Base-by-base conservation (phyloP, 2,329 filamentous ascomycete genomes). In the Ceratocystis cacaofunesta region DNA sequence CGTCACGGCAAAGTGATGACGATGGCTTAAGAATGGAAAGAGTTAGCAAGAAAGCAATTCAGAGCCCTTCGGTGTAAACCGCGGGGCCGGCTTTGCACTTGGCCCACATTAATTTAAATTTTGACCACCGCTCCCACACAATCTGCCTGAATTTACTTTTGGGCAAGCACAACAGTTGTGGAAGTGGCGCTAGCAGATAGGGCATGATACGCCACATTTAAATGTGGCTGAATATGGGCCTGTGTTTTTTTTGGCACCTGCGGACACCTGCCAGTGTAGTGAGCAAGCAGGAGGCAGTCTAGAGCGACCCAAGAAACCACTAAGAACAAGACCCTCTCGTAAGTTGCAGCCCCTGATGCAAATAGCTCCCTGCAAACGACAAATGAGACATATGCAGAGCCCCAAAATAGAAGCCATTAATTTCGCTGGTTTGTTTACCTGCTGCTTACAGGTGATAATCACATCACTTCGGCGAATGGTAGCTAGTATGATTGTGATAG, bases 1-100 rank as follows among this genome's bases (percentile, higher is more conserved):
- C 76, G 82, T 85, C 84, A 80, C 87, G 85, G 87, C 86, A 88
- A 89, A 82, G 87, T 90, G 87, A 89, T 88, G 85, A 88, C 82
- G 82, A 81, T 71, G 70, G 67, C 70, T 71, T 70, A 50, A 46
- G 3, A 70, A 68, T 69, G 69, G 64, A 67, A 63, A 69, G 63
- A 67, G 63, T 67, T 66, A 65, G 22, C 50, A 70, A 69, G 69
- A 61, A 28, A 61, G 32, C 19, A 32, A 61, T 44, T 36, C 41
- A 44, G 52, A 41, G 36, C 12, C n/a, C 50, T 57, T 25, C 63
- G 28, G 28, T 58, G 28, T 30, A 64, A 52, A 22, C 36, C 52
- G 41, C 50, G 63, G 63, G 28, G 25, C 63, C 63, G 63, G 50
- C 28, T 8, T 41, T 30, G 12, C 22, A 57, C 8, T 8, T 3